These are phyloP conservation scores for Cryptococcus deneoformans DNA, from an alignment of 1,284 basidiomycete genomes.

Conservation along the genomic window DNA sequence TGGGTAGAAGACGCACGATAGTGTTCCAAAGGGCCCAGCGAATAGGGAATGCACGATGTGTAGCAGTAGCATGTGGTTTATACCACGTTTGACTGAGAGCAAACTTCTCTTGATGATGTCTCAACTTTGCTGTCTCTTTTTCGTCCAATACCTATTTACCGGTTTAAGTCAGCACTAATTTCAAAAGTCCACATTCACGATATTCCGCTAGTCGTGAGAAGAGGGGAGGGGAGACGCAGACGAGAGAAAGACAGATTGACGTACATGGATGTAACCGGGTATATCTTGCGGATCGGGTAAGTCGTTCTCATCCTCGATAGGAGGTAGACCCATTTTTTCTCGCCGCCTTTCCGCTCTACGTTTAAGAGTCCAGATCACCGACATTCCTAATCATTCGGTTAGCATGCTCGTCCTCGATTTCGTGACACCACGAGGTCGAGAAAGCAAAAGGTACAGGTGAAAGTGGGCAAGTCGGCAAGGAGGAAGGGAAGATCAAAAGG, in stretches of 20 bases:
- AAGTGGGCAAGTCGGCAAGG: too few relatives aligned
- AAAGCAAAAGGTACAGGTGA: too few relatives aligned
- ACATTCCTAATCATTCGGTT: conserved; percentile 55
- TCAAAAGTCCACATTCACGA: background rate
- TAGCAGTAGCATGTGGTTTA: conserved; percentile 77
- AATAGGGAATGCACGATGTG: conserved; percentile 79
- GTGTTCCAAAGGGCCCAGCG: conserved; percentile 55
- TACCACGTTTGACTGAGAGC: conserved; percentile 67
- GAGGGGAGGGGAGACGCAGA: background rate
- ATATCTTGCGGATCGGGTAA: conserved; percentile 72
- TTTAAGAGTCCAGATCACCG: conserved; percentile 71
- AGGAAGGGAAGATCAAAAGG: background rate
- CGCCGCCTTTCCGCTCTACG: conserved; percentile 59
- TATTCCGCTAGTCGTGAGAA: background rate
- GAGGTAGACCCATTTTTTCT: conserved; percentile 60
- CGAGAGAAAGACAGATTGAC: background rate
- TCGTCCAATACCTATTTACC: conserved; percentile 54
- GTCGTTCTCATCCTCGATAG: conserved; percentile 69
- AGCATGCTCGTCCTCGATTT: background rate
- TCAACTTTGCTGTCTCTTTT: conserved; percentile 66
- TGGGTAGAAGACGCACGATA: conserved; percentile 24
- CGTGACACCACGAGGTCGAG: background rate
- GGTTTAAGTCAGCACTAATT: background rate
- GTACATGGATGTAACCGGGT: conserved; percentile 62
- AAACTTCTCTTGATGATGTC: conserved; percentile 55